Evolutionary conservation across 495 filamentous ascomycete genomes (phyloP).

Genomic region (Hypoxylon intermedium): DNA sequence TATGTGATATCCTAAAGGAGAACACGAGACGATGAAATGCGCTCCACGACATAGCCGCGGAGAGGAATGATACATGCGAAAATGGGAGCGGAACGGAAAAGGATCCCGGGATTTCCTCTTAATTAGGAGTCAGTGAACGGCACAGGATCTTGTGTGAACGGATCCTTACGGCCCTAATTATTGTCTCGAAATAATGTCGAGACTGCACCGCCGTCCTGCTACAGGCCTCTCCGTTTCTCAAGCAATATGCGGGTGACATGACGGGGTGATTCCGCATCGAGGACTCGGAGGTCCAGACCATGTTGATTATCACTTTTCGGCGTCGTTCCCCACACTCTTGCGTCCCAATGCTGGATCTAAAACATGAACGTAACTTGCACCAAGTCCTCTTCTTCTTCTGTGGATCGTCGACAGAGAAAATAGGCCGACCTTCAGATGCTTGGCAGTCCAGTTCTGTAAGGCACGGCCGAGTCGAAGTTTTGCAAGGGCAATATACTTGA

Average conservation of each 20-base stretch:
- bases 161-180: slow-evolving; percentile 6
- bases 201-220: neutral
- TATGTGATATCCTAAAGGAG: neutral
- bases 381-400: neutral
- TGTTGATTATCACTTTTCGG: slow-evolving; percentile 18
- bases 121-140: slow-evolving; percentile 10
- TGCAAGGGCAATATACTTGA: no score
- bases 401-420: no score
- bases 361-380: slow-evolving; percentile 2
- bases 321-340: slow-evolving; percentile 1
- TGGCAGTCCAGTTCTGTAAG: no score
- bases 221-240: no score
- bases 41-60: slow-evolving; percentile 10
- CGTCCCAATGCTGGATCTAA: slow-evolving; percentile 8
- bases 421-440: no score
- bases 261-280: neutral
- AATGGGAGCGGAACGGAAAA: slow-evolving; percentile 30
- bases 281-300: slow-evolving; percentile 25
- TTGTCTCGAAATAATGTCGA: neutral
- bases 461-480: no score
- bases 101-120: slow-evolving; percentile 12
- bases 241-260: neutral
- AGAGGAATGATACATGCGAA: slow-evolving; percentile 26
- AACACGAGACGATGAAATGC: neutral
- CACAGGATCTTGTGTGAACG: slow-evolving; percentile 2